These are phyloP conservation scores for Crithidia fasciculata DNA, from an alignment of 208 protist genomes.

Conservation along the genomic window DNA sequence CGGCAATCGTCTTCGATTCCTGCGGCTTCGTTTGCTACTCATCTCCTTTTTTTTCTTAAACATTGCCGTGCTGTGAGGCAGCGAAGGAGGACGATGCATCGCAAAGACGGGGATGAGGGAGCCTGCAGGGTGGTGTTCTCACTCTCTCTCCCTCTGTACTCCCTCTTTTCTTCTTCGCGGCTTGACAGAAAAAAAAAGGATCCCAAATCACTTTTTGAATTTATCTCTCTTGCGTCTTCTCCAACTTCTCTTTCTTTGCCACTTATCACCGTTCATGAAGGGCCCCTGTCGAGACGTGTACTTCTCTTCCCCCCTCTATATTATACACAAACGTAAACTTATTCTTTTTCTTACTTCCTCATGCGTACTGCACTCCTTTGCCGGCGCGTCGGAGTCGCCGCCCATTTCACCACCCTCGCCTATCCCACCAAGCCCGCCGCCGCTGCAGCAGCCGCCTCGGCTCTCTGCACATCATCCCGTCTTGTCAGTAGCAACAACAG, in stretches of 20 bases:
- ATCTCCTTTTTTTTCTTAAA: conserved; percentile 10
- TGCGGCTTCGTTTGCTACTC: neutral
- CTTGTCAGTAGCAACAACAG: neutral
- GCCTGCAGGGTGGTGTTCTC: neutral
- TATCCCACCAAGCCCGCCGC: too few relatives aligned
- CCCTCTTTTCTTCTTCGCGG: neutral
- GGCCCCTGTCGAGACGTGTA: neutral
- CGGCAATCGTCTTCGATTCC: neutral
- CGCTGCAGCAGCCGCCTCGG: too few relatives aligned
- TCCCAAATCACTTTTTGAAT: neutral
- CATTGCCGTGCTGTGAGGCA: neutral
- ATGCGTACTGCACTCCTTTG: neutral
- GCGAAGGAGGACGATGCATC: neutral
- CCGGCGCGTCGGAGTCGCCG: neutral
- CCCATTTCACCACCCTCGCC: too few relatives aligned
- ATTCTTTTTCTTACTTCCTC: neutral
- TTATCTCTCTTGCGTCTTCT: neutral
- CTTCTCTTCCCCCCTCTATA: too few relatives aligned
- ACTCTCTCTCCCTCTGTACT: neutral
- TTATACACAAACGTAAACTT: neutral
- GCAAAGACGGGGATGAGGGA: neutral
- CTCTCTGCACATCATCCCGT: neutral
- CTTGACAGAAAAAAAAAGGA: too few relatives aligned
- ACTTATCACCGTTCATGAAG: neutral
- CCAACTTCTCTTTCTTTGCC: neutral